phyloP scores from a whole-genome alignment of 1,284 basidiomycete genomes.

The Naganishia albida region DNA sequence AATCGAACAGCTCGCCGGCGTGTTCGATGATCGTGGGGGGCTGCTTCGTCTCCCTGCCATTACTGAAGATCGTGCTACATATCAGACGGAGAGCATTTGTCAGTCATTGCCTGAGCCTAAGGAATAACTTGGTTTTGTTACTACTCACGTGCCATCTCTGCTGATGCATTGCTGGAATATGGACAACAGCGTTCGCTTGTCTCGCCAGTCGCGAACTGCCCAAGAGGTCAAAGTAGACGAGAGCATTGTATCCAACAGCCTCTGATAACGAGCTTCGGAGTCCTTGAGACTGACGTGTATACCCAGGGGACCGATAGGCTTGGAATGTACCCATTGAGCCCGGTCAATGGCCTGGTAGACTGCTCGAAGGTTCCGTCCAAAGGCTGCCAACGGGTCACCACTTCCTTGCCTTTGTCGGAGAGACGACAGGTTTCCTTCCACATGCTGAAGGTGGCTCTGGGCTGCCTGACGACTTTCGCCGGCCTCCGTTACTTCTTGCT shows the following conservation, averaged over 20 bases:
- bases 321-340: slow-evolving; percentile 66
- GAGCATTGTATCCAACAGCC: slow-evolving; percentile 68
- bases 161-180: slow-evolving; percentile 59
- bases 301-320: slow-evolving; percentile 86
- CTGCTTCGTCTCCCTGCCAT: slow-evolving; percentile 14
- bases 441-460: slow-evolving; percentile 28
- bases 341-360: slow-evolving; percentile 63
- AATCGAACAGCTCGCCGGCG: slow-evolving; percentile 75
- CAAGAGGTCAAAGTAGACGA: slow-evolving; percentile 68
- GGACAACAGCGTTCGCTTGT: slow-evolving; percentile 64
- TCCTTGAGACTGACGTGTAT: slow-evolving; percentile 68
- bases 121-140: not conserved
- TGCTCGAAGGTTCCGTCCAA: slow-evolving; percentile 45
- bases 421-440: slow-evolving; percentile 25
- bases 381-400: slow-evolving; percentile 62
- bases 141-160: slow-evolving; percentile 60
- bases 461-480: slow-evolving; percentile 31
- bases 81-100: not conserved
- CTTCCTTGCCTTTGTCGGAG: slow-evolving; percentile 59
- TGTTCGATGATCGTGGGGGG: slow-evolving; percentile 64
- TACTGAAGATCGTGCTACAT: slow-evolving; percentile 16
- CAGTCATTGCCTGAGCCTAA: no score
- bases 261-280: slow-evolving; percentile 67
- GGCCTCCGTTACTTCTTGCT: slow-evolving; percentile 23
- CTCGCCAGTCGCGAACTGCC: slow-evolving; percentile 72